A percentile compares a stretch with the other conserved stretches of the same genome.
Conservation (phyloP, 129 eudicot species). For the Cynara cardunculus region DNA sequence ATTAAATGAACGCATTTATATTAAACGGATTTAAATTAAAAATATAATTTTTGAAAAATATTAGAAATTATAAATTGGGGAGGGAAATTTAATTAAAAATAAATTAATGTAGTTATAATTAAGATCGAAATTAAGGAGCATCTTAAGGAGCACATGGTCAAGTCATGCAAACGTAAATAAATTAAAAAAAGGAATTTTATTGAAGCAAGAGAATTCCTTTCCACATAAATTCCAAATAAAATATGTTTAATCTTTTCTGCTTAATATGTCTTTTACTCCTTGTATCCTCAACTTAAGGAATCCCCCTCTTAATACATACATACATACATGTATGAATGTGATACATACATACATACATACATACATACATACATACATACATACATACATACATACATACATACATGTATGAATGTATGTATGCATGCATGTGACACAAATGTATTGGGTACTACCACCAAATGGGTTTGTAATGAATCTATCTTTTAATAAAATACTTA, state of each 20-base stretch:
- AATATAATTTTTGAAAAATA: too few species aligned
- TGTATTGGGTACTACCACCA: neutral
- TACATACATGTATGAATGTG: too few species aligned
- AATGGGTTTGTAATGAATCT: too few species aligned
- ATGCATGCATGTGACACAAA: neutral
- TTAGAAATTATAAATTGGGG: too few species aligned
- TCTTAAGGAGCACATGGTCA: conserved; percentile 53
- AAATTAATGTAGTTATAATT: neutral
- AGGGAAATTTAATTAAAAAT: too few species aligned
- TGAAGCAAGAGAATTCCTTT: conserved; percentile 53
- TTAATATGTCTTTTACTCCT: conserved; percentile 59
- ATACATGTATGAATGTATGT: neutral
- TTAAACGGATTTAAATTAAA: neutral
- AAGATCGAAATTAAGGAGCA: conserved; percentile 12
- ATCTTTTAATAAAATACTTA: neutral
- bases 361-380: neutral
- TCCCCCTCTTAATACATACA: conserved; percentile 29
- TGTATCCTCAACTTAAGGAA: conserved; percentile 54
- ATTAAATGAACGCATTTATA: neutral
- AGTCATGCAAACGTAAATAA: conserved; percentile 30
- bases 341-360: neutral
- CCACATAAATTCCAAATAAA: conserved; percentile 40
- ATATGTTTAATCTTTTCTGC: conserved; percentile 22
- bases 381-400: neutral
- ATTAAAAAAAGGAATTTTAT: conserved; percentile 28